phyloP scores from a whole-genome alignment of 345 rosid species.

The Eucalyptus regnans region DNA sequence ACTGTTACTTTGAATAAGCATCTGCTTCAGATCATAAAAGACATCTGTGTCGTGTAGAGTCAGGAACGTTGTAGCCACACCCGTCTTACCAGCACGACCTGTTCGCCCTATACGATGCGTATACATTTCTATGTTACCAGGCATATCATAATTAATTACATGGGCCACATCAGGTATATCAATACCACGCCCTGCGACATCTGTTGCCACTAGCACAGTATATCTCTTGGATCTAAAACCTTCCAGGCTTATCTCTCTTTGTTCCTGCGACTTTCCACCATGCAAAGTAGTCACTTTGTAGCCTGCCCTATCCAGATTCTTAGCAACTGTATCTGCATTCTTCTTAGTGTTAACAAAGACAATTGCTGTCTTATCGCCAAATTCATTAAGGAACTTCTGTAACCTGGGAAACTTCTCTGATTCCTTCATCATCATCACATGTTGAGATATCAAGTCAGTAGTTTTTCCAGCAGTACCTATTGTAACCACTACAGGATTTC shows the following conservation, averaged over 20 bases:
- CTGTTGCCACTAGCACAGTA: constrained; percentile 90
- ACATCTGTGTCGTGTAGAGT: constrained; percentile 74
- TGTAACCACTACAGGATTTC: constrained; percentile 93
- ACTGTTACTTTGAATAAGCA: constrained; percentile 93
- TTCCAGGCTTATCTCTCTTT: constrained; percentile 87
- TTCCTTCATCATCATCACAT: constrained; percentile 83
- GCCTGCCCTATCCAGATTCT: constrained; percentile 77
- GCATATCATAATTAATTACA: constrained; percentile 93
- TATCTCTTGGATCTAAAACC: constrained; percentile 85
- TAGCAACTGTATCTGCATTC: constrained; percentile 66
- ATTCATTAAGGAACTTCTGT: constrained; percentile 76
- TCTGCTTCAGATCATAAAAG: constrained; percentile 94
- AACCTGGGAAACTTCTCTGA: constrained; percentile 60
- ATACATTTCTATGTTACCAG: constrained; percentile 74
- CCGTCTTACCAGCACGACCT: constrained; percentile 95
- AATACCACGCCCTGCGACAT: constrained; percentile 93
- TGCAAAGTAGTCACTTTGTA: constrained; percentile 88
- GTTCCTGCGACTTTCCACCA: constrained; percentile 94
- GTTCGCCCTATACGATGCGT: constrained; percentile 96
- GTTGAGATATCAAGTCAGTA: constrained; percentile 80
- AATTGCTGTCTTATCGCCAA: constrained; percentile 79
- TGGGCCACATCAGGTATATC: constrained; percentile 96
- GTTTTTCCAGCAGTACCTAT: constrained; percentile 97
- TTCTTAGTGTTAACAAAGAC: constrained; percentile 93
- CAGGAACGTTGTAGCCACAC: constrained; percentile 87